Percentiles rank a stretch among this genome's conserved stretches.
Conservation (phyloP, 345 rosid genomes). For the Erucastrum elatum region DNA sequence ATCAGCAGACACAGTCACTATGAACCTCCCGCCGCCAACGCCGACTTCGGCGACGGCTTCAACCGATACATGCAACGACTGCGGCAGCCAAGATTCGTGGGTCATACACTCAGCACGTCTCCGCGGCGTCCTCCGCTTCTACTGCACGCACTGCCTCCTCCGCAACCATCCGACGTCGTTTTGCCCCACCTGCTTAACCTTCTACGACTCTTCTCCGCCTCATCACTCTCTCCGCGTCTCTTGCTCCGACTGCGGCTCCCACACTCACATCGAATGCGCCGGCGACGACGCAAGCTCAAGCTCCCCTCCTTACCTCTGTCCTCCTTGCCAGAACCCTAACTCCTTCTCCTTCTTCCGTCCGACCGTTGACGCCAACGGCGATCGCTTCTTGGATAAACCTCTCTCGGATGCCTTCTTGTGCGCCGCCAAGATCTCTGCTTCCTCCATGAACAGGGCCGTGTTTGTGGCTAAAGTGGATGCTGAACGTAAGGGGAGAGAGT, state of each 20-base stretch:
- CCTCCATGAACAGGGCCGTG: slow-evolving; percentile 61
- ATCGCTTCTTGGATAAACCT: slow-evolving; percentile 38
- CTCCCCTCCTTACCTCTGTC: slow-evolving; percentile 46
- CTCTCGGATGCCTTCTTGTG: slow-evolving; percentile 52
- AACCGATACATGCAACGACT: slow-evolving; percentile 44
- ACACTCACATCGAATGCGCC: slow-evolving; percentile 64
- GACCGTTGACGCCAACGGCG: not conserved
- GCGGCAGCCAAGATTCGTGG: slow-evolving; percentile 39
- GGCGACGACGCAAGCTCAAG: slow-evolving; percentile 20
- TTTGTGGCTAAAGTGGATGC: slow-evolving; percentile 44
- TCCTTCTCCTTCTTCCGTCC: slow-evolving; percentile 48
- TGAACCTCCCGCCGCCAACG: slow-evolving; percentile 31
- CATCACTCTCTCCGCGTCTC: slow-evolving; percentile 52
- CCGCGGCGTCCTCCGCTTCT: slow-evolving; percentile 51
- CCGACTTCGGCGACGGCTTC: slow-evolving; percentile 14
- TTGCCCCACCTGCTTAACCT: slow-evolving; percentile 69
- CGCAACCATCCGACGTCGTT: slow-evolving; percentile 57
- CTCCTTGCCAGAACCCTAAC: slow-evolving; percentile 49
- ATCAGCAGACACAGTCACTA: slow-evolving; percentile 5
- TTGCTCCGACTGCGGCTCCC: slow-evolving; percentile 59
- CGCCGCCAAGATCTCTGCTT: slow-evolving; percentile 59
- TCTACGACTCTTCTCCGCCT: slow-evolving; percentile 56
- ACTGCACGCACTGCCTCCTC: slow-evolving; percentile 84
- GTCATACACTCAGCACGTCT: slow-evolving; percentile 59
- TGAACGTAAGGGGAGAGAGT: slow-evolving; percentile 59